Evolutionary conservation across 371 early-diverging fungal species (phyloP).

Genomic region (Lichtheimia ramosa): DNA sequence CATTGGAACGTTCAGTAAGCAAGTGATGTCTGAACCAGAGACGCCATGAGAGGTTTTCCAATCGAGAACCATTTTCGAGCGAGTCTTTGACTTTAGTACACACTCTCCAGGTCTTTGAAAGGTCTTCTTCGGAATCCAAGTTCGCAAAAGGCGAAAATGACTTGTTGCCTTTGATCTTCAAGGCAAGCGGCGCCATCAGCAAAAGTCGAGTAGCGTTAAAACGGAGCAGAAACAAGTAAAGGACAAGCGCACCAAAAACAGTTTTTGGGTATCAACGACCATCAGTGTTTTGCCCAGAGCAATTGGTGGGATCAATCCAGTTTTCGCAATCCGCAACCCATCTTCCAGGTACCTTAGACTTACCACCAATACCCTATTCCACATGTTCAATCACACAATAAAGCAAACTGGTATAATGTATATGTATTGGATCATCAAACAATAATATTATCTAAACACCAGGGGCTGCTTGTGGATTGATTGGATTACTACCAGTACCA

Average conservation of each 20-base stretch:
- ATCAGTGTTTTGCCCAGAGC: neutral
- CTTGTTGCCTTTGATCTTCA: conserved; percentile 78
- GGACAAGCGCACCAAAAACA: too few relatives aligned
- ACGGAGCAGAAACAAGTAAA: too few relatives aligned
- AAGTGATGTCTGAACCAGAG: conserved; percentile 68
- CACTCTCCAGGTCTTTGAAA: conserved; percentile 79
- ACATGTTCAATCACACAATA: too few relatives aligned
- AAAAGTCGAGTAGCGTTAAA: too few relatives aligned
- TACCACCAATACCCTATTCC: too few relatives aligned
- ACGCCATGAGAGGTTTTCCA: conserved; percentile 92
- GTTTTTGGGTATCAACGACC: neutral
- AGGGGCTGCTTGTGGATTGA: neutral
- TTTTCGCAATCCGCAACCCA: too few relatives aligned
- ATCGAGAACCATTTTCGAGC: conserved; percentile 79
- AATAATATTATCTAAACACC: neutral
- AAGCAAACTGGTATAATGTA: too few relatives aligned
- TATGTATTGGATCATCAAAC: too few relatives aligned
- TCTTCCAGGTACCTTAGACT: too few relatives aligned
- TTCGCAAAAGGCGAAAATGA: conserved; percentile 73
- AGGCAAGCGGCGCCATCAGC: conserved; percentile 72
- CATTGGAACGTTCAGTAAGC: conserved; percentile 51
- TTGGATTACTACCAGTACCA: conserved; percentile 5
- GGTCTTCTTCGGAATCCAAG: conserved; percentile 70
- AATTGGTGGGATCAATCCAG: too few relatives aligned
- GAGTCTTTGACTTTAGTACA: conserved; percentile 89